These are phyloP conservation scores for Fusarium sulawesiense DNA, from an alignment of 2,329 filamentous ascomycete genomes.

Conservation along the genomic window DNA sequence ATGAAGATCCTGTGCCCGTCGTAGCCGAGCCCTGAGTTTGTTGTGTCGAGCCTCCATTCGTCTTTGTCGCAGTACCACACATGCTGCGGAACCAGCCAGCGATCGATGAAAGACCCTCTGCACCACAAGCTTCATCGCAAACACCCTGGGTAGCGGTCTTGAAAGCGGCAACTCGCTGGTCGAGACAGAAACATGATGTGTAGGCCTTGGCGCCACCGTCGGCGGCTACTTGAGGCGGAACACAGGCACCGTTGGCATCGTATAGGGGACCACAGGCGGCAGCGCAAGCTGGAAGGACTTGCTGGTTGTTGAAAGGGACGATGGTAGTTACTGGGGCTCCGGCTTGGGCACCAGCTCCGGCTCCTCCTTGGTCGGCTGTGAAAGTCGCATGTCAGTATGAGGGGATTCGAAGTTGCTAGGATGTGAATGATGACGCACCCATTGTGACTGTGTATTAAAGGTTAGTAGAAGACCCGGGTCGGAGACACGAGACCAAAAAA, in stretches of 20 bases:
- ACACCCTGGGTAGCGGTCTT: constrained; percentile 67
- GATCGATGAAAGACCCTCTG: constrained; percentile 65
- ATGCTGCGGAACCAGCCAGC: constrained; percentile 77
- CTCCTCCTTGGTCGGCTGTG: constrained; percentile 26
- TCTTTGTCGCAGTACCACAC: constrained; percentile 62
- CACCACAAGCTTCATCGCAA: constrained; percentile 68
- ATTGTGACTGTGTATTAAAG: constrained; percentile 49
- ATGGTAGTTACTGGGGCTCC: constrained; percentile 58
- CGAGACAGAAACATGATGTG: constrained; percentile 79
- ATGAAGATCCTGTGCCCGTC: constrained; percentile 16
- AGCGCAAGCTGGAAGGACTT: constrained; percentile 70
- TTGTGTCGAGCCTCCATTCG: constrained; percentile 22
- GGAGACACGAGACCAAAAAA: constrained; percentile 8
- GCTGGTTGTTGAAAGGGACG: constrained; percentile 61
- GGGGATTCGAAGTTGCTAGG: constrained; percentile 8
- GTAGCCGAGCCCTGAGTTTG: constrained; percentile 24
- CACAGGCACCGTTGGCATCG: constrained; percentile 78
- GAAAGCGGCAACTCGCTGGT: constrained; percentile 68
- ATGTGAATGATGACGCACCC: constrained; percentile 47
- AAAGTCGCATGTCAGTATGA: constrained; percentile 28
- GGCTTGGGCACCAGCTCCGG: not conserved
- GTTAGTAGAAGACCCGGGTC: not conserved
- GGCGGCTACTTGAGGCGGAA: constrained; percentile 64
- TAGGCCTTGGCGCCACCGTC: constrained; percentile 64
- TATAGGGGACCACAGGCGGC: constrained; percentile 68